Evolutionary conservation across 257 asterid genomes (phyloP), one percentile per base, ranked within the genome.

Genomic region (Salvia hispanica): DNA sequence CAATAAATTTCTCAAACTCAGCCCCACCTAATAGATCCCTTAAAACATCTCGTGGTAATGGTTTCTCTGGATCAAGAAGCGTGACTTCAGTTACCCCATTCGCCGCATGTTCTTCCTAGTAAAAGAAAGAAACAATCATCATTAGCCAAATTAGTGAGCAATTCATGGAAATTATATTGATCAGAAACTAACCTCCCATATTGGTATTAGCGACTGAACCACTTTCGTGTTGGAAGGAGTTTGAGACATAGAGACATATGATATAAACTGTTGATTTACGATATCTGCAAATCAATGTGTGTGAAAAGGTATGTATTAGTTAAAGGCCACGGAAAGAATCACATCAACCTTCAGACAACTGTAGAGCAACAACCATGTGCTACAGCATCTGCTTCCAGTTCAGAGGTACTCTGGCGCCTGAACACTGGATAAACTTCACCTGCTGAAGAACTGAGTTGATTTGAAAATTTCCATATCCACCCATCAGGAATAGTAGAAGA

Each of bases 191-290:
- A 90, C 99, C 97, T 90, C 95, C 99, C 97, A 93, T 61, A 93
- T 93, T 37, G 97, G 97, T 68, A 93, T 77, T 28, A 93, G 82
- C 56, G 99, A 93, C 82, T 85, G 99, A 72, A 93, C 96, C 96
- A 85, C 84, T 87, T 83, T 88, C 84, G 76, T 77, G 52, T 83
- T 83, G 56, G 95, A 78, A 77, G 64, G 59, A 72, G 82, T 68
- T 81, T 90, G 97, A 9, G 99, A 88, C 74, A 87, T 94, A 70
- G 88, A 76, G 33, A 85, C 76, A 62, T 71, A 85, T 6, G 91
- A 82, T 66, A 79, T 73, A 67, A 72, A 72, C 73, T 84, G 83
- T 82, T 85, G 97, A 79, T 93, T 93, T 64, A 85, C 71, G 66
- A 93, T 85, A 70, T 92, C 99, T 93, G 95, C 68, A 80, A 39